phyloP scores from a whole-genome alignment of 306 rosid genomes.

The Mimosa pudica region DNA sequence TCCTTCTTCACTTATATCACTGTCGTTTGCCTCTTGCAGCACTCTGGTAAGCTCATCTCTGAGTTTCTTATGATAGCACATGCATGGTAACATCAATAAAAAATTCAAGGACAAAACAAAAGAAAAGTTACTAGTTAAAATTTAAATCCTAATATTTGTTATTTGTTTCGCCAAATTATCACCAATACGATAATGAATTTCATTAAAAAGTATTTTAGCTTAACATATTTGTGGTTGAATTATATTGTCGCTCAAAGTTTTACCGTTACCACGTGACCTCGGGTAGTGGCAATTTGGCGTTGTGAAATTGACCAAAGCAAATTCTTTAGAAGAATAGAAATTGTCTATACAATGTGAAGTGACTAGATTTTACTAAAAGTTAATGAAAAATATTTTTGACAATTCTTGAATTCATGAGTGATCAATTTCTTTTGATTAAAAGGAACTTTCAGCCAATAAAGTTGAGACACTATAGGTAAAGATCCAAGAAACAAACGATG shows the following conservation, averaged over 20 bases:
- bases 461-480: background rate
- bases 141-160: background rate
- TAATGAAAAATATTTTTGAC: background rate
- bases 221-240: background rate
- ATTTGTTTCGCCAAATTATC: background rate
- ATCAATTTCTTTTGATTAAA: background rate
- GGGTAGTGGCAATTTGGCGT: background rate
- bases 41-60: constrained; percentile 80
- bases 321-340: background rate
- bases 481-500: background rate
- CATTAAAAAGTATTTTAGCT: background rate
- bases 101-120: background rate
- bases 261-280: background rate
- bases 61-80: constrained; percentile 58
- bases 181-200: background rate
- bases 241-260: background rate
- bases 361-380: background rate
- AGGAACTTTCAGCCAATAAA: background rate
- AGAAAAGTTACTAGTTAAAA: constrained; percentile 16
- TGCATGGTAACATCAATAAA: constrained; percentile 30
- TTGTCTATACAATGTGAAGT: background rate
- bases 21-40: constrained; percentile 63
- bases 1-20: constrained; percentile 49
- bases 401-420: background rate
- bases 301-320: background rate